Evolutionary conservation across 2,329 filamentous ascomycete species (phyloP), one percentile per base, ranked within the genome.

Genomic region (Aspergillus sp.): DNA sequence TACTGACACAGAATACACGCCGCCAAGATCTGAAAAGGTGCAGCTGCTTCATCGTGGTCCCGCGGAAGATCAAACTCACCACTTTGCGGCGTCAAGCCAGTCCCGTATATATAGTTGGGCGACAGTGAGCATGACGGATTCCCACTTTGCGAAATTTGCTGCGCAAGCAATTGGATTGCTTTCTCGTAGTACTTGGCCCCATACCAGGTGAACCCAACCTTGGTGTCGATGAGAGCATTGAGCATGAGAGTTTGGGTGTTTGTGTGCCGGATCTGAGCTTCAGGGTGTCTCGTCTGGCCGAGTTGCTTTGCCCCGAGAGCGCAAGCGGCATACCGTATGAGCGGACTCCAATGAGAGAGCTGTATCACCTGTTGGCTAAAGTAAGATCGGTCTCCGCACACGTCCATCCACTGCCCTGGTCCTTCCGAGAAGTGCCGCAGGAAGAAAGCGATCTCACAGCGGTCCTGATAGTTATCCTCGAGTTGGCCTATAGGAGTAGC

Each of bases 101-200:
- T 17, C 13, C 50, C 51, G 30, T 60, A 60, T 3, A 60, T 50
- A 23, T 50, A 49, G n/a, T 51, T 43, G 5, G 62, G 66, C 1
- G 62, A 64, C 3, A 65, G 45, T 11, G 48, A 54, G 15, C 22
- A 53, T 11, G 22, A 57, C 4, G 54, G 34, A 4, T 3, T 43
- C 7, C 57, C 56, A 3, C 53, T 50, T 7, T 57, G 59, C 1
- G 65, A 64, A 1, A 67, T 61, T 34, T 66, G 62, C 2, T 58
- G 55, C 4, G 64, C 60, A 4, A 68, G 57, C 11, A 67, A 17
- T 25, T 64, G 60, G 25, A 68, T 67, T 3, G 65, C 65, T 23
- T 59, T 64, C 11, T 88, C 85, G 74, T 89, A 89, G 71, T 88
- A 88, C 46, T 67, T 68, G 3, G 65, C 65, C 1, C 66, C 64